Evolutionary conservation across 192 early-diverging fungal species (phyloP), one percentile per base, ranked within the genome.

Genomic region (Coemansia biformis): DNA sequence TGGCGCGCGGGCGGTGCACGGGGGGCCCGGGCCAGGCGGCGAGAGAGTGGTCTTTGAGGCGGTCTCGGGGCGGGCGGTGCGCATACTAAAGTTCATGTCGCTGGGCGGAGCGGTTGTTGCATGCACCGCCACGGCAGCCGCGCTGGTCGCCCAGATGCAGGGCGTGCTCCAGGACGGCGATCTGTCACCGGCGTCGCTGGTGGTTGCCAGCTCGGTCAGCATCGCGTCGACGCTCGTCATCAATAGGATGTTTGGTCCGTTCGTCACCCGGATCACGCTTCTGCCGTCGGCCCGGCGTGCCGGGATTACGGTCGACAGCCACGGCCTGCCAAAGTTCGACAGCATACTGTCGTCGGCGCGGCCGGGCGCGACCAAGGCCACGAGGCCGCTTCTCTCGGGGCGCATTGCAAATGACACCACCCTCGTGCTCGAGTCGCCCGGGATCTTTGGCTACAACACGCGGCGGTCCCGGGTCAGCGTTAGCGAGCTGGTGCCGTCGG

Each of bases 51-150:
- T 74, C 12, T 74, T 58, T 33, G 54, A 65, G n/a, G 62, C 70
- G 1, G 50, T 56, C 28, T 54, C 70, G 5, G 63, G 58, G 1
- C 49, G 46, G 10, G 54, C 70, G 4, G 46, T 74, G 13, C 70
- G 70, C 16, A 57, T 75, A 52, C 65, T 75, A 16, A 75, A 75
- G 55, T 59, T 68, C 30, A 75, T 75, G 72, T 75, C 72, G 32
- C 39, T 75, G 17, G 31, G 48, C 1, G 72, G 72, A 19, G 51
- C 72, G n/a, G 16, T 38, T 17, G 22, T 48, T 2, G 63, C 60
- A 9, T 68, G 65, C 42, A 59, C 65, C 13, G 55, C 65, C 14
- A 75, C 72, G 2, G 53, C 16, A 0, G 59, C 34, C 21, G 44
- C 57, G 3, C 36, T 39, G 19, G 26, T 41, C n/a, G 15, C 53